These are phyloP conservation scores for Rhypophila decipiens DNA, from an alignment of 495 filamentous ascomycete species.

Conservation along the genomic window DNA sequence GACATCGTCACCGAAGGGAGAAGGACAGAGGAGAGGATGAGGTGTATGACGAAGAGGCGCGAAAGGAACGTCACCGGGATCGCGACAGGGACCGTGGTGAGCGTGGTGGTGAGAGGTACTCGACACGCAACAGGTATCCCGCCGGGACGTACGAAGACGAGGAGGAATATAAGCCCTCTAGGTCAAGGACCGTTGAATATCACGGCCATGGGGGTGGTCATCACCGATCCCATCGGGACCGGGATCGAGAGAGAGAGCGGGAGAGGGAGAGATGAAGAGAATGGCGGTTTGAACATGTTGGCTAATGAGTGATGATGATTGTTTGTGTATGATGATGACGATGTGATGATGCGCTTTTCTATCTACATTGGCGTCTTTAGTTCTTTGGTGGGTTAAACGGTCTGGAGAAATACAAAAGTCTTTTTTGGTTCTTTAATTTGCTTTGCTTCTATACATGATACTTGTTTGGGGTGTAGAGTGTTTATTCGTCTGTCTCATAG, in stretches of 20 bases:
- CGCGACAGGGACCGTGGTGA: constrained; percentile 13
- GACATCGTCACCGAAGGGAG: constrained; percentile 23
- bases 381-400: too few species aligned
- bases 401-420: too few species aligned
- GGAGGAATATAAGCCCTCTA: constrained; percentile 10
- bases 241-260: constrained; percentile 1
- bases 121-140: constrained; percentile 2
- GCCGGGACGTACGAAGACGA: constrained; percentile 11
- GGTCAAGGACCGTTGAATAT: constrained; percentile 4
- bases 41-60: constrained; percentile 19
- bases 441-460: too few species aligned
- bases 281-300: too few species aligned
- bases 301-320: too few species aligned
- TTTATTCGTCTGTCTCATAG: too few species aligned
- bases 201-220: constrained; percentile 4
- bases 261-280: not conserved
- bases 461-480: too few species aligned
- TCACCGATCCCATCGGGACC: constrained; percentile 9
- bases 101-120: constrained; percentile 1
- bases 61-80: constrained; percentile 16
- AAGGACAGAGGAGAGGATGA: constrained; percentile 29
- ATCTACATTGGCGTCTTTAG: too few species aligned
- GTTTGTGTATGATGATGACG: constrained; percentile 3
- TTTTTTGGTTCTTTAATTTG: too few species aligned
- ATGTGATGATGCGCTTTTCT: too few species aligned